phyloP scores from a whole-genome alignment of 1,284 basidiomycete genomes.

The Psilocybe mexicana region DNA sequence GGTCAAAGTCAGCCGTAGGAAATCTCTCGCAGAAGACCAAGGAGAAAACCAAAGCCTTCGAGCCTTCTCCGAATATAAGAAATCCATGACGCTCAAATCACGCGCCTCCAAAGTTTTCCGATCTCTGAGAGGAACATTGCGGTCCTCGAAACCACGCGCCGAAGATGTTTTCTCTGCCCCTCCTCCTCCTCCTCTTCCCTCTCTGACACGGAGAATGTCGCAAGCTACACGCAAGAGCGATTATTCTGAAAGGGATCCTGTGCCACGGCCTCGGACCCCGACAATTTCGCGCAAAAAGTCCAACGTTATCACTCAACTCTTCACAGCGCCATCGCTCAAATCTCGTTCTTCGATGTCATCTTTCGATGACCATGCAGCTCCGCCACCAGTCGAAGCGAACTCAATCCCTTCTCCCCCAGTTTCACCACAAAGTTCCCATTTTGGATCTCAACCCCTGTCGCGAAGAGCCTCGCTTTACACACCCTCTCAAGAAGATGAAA shows the following conservation, averaged over 20 bases:
- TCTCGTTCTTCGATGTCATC: slow-evolving; percentile 28
- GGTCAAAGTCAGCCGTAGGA: slow-evolving; percentile 57
- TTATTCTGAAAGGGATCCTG: slow-evolving; percentile 7
- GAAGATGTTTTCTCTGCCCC: slow-evolving; percentile 39
- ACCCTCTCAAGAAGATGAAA: slow-evolving; percentile 17
- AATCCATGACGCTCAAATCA: slow-evolving; percentile 53
- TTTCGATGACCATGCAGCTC: slow-evolving; percentile 21
- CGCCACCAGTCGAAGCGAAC: slow-evolving; percentile 11
- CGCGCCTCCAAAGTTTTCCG: slow-evolving; percentile 62
- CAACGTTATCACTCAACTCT: slow-evolving; percentile 38
- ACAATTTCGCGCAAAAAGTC: slow-evolving; percentile 35
- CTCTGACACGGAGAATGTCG: slow-evolving; percentile 1
- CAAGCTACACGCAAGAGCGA: slow-evolving; percentile 1
- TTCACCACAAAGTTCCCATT: slow-evolving; percentile 11
- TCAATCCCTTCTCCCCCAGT: slow-evolving; percentile 15
- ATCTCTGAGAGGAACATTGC: slow-evolving; percentile 48
- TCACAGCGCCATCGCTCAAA: slow-evolving; percentile 30
- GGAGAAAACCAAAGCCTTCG: slow-evolving; percentile 20
- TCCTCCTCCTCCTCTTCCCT: slow-evolving; percentile 27
- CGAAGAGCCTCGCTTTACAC: slow-evolving; percentile 26
- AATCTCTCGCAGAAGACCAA: slow-evolving; percentile 30
- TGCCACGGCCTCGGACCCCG: slow-evolving; percentile 23
- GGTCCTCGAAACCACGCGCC: slow-evolving; percentile 33
- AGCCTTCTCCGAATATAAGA: slow-evolving; percentile 34
- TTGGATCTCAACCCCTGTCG: slow-evolving; percentile 11